Evolutionary conservation across 805 yeast genomes (phyloP).

Genomic region (Blastobotrys mokoenaii): DNA sequence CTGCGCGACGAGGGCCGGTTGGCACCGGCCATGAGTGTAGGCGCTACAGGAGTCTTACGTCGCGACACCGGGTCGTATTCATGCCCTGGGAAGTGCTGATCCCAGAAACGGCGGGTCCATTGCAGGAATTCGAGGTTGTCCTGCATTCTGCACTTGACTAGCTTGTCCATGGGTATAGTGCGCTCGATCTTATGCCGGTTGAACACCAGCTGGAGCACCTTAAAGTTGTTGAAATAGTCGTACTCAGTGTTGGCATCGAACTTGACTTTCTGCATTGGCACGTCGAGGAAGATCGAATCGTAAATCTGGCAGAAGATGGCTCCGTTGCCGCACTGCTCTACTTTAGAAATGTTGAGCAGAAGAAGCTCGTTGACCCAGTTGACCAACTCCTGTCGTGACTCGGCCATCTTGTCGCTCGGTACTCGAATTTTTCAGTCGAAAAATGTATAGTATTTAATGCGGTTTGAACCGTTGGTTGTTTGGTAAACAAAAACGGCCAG

Average conservation of each 20-base stretch:
- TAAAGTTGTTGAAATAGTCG: slow-evolving; percentile 73
- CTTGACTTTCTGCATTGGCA: slow-evolving; percentile 72
- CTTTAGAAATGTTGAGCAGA: slow-evolving; percentile 56
- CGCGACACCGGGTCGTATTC: slow-evolving; percentile 63
- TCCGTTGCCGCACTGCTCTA: slow-evolving; percentile 94
- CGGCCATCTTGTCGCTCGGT: slow-evolving; percentile 52
- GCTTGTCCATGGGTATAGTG: slow-evolving; percentile 68
- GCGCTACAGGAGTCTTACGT: slow-evolving; percentile 32
- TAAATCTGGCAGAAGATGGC: slow-evolving; percentile 90
- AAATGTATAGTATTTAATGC: too few species aligned
- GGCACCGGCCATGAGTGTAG: neutral
- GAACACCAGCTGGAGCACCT: slow-evolving; percentile 77
- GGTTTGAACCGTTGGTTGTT: too few species aligned
- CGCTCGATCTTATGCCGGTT: slow-evolving; percentile 61
- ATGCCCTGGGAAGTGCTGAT: slow-evolving; percentile 58
- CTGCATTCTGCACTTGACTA: slow-evolving; percentile 83
- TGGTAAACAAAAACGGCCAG: too few species aligned
- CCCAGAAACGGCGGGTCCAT: slow-evolving; percentile 84
- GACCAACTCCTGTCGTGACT: slow-evolving; percentile 75
- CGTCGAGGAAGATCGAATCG: slow-evolving; percentile 75
- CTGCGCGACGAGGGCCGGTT: neutral
- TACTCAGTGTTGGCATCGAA: slow-evolving; percentile 65
- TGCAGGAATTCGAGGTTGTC: slow-evolving; percentile 92
- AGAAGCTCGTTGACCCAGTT: slow-evolving; percentile 77
- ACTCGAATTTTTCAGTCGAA: too few species aligned